Base-by-base conservation (phyloP, 2,329 filamentous ascomycete genomes). In the Sordariomycetes sp. region DNA sequence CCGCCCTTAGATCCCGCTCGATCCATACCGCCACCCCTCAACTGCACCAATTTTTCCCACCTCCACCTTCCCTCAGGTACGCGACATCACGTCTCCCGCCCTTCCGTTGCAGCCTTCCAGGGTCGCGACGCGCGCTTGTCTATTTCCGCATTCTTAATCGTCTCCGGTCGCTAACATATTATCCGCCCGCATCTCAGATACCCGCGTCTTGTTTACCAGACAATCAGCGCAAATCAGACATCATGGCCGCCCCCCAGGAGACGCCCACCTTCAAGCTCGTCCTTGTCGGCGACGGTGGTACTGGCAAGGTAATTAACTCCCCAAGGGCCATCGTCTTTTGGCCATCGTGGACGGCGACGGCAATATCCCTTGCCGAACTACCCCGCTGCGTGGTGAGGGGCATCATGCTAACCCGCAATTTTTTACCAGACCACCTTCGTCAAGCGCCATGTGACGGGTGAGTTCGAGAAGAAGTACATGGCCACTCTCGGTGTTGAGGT, bases 391-490 rank as follows among this genome's bases (percentile, higher is more conserved):
- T 35, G 34, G 52, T 56, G 55, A 56, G 55, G 54, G 55, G 55
- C 55, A 56, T 56, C 45, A 34, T 56, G 34, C 55, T 56, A 52
- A 56, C 55, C 48, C 50, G 55, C 55, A 56, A 56, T 56, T 56
- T 56, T 58, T 56, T 24, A 53, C 34, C 71, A 99, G 94, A 99
- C 94, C 74, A 99, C 94, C 72, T 99, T 99, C 77, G 94, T 99
- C 82, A 99, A 99, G 87, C 94, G 94, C 72, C 94, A 99, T 79
- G 84, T 97, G 85, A 99, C 94, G 72, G 94, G 94, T 74, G 94
- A 99, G 76, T 99, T 99, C 73, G 94, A 99, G 81, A 99, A 99
- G 88, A 99, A 97, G 82, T 99, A 99, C 80, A 97, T 99, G 75
- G 94, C 94, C 69, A 99, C 94, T 60, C 89, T 99, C 64, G 94